A percentile compares a stretch with the other conserved stretches of the same genome.
Evolutionary conservation across 1,284 basidiomycete genomes (phyloP).

Genomic region (Apiotrichum siamense): DNA sequence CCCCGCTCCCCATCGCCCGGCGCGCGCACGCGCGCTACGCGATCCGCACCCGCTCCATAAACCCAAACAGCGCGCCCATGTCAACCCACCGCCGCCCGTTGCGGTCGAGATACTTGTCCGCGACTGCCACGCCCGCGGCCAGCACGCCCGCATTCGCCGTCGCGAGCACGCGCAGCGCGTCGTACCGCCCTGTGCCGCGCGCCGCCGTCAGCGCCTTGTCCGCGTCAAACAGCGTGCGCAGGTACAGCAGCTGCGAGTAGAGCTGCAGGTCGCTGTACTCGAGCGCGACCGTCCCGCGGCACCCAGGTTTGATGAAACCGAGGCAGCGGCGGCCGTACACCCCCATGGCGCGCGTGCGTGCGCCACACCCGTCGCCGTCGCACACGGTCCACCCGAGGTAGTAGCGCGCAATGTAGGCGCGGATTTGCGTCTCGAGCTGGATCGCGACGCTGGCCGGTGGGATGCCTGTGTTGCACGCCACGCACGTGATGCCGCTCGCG

Average conservation of each 20-base stretch:
- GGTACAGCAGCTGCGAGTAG: slow-evolving; percentile 83
- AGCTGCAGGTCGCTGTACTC: slow-evolving; percentile 81
- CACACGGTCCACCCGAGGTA: slow-evolving; percentile 88
- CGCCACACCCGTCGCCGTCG: slow-evolving; percentile 69
- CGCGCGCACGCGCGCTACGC: no score
- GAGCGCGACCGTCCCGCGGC: slow-evolving; percentile 62
- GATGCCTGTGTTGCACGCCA: slow-evolving; percentile 57
- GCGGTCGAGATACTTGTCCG: slow-evolving; percentile 70
- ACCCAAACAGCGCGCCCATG: slow-evolving; percentile 66
- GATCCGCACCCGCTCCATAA: slow-evolving; percentile 53
- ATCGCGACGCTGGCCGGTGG: slow-evolving; percentile 61
- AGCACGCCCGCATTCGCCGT: slow-evolving; percentile 53
- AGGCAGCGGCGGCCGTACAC: slow-evolving; percentile 83
- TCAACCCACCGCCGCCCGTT: slow-evolving; percentile 84
- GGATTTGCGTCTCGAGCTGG: slow-evolving; percentile 82
- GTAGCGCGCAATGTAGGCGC: slow-evolving; percentile 68
- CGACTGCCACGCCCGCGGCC: slow-evolving; percentile 53
- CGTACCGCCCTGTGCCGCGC: slow-evolving; percentile 54
- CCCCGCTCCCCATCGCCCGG: no score
- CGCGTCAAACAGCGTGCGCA: slow-evolving; percentile 66
- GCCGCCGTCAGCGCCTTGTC: slow-evolving; percentile 58
- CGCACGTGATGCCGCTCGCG: slow-evolving; percentile 53
- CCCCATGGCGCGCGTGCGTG: slow-evolving; percentile 76
- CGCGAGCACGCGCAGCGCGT: slow-evolving; percentile 55
- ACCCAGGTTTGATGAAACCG: slow-evolving; percentile 52